A percentile compares a stretch with the other conserved stretches of the same genome.
Conservation (phyloP, 306 rosid species). For the Begonia masoniana region DNA sequence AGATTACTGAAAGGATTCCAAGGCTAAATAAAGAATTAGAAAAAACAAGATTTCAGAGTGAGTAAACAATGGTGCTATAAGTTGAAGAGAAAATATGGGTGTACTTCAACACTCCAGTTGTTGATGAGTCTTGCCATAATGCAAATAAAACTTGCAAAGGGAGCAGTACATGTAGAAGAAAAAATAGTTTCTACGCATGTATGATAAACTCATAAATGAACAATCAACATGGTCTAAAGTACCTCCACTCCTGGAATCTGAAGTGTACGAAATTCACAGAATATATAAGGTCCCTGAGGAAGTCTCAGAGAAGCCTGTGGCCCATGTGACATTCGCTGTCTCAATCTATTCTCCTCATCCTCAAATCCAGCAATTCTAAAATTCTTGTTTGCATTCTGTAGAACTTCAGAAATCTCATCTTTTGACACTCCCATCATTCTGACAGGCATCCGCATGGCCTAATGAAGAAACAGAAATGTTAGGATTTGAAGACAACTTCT, state of each 20-base stretch:
- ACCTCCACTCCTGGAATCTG: conserved; percentile 85
- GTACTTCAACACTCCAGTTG: too few relatives aligned
- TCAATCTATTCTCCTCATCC: conserved; percentile 74
- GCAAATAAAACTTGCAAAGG: too few relatives aligned
- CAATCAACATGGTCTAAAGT: conserved; percentile 7
- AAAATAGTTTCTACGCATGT: background rate
- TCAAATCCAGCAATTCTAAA: conserved; percentile 84
- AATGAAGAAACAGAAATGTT: conserved; percentile 10
- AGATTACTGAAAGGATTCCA: too few relatives aligned
- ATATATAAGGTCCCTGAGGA: conserved; percentile 81
- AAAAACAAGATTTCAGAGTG: too few relatives aligned
- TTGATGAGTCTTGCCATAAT: too few relatives aligned
- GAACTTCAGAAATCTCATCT: conserved; percentile 71
- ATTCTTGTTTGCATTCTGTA: conserved; percentile 46
- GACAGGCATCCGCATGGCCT: conserved; percentile 48
- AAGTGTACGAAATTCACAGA: conserved; percentile 67
- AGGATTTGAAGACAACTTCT: background rate
- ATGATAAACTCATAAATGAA: background rate
- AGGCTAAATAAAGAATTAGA: too few relatives aligned
- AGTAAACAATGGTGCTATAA: too few relatives aligned
- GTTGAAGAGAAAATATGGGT: too few relatives aligned
- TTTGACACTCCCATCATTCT: conserved; percentile 84
- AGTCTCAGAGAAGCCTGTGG: conserved; percentile 38
- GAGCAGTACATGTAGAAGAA: too few relatives aligned
- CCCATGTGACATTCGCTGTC: conserved; percentile 52